A percentile compares a stretch with the other conserved stretches of the same genome.
These are phyloP conservation scores for Tolypocladium sp. DNA, from an alignment of 2,329 filamentous ascomycete species.

Conservation along the genomic window DNA sequence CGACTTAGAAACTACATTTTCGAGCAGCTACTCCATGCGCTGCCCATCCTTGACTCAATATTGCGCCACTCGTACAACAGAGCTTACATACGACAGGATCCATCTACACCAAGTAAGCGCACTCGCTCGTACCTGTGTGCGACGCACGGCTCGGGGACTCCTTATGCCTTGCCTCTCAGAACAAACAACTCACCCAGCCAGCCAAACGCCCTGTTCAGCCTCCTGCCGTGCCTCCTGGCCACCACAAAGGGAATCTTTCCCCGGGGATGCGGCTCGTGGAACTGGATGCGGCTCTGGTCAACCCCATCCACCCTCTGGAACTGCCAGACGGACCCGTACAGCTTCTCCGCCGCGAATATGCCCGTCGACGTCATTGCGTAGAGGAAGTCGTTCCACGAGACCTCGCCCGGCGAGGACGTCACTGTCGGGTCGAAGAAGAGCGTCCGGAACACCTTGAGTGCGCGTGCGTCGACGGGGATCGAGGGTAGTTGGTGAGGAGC, in stretches of 20 bases:
- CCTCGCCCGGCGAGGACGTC: slow-evolving; percentile 32
- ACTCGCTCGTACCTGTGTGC: too few species aligned
- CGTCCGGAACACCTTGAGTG: slow-evolving; percentile 24
- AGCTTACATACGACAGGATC: too few species aligned
- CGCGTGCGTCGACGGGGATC: slow-evolving; percentile 19
- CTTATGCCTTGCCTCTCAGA: slow-evolving; percentile 1
- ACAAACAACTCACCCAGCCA: slow-evolving; percentile 39
- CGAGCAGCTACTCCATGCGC: too few species aligned
- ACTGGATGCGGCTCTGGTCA: slow-evolving; percentile 41
- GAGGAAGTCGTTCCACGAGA: slow-evolving; percentile 44
- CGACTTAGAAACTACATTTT: too few species aligned
- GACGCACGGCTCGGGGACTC: neutral
- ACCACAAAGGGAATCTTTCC: slow-evolving; percentile 38
- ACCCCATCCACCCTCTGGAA: slow-evolving; percentile 36
- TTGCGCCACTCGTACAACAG: too few species aligned
- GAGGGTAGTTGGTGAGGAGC: neutral
- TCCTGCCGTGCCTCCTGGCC: slow-evolving; percentile 37
- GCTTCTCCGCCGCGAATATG: slow-evolving; percentile 40
- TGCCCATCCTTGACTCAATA: too few species aligned
- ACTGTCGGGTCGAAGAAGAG: slow-evolving; percentile 31
- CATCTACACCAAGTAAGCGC: too few species aligned
- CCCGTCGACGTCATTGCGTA: slow-evolving; percentile 40
- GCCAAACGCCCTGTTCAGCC: slow-evolving; percentile 40
- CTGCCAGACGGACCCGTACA: slow-evolving; percentile 53
- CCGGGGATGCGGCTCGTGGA: slow-evolving; percentile 50